Percentiles rank a stretch among this genome's conserved stretches.
phyloP scores from a whole-genome alignment of 2,329 filamentous ascomycete genomes.

The Leptodontidium sp. region DNA sequence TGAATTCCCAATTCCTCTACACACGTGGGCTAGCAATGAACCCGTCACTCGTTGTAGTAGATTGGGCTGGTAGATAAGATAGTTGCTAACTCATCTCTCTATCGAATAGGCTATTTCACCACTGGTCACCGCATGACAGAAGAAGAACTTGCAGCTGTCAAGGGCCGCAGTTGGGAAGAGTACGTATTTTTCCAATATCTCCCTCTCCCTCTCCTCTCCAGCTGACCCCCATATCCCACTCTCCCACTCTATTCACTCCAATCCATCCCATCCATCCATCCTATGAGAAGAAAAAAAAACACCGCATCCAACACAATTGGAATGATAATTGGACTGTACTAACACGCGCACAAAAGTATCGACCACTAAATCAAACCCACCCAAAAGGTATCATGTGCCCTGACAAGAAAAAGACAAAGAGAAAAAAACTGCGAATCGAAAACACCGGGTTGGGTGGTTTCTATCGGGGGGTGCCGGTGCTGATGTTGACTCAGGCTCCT shows the following conservation, averaged over 20 bases:
- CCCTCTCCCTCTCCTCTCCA: background rate
- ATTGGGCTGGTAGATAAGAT: background rate
- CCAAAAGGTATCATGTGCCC: background rate
- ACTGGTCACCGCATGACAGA: conserved; percentile 88
- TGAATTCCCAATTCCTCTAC: conserved; percentile 39
- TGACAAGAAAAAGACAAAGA: background rate
- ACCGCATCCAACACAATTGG: background rate
- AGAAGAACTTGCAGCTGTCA: conserved; percentile 84
- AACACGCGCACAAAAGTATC: conserved; percentile 8
- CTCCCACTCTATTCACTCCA: background rate
- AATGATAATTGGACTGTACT: background rate
- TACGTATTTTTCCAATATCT: conserved; percentile 50
- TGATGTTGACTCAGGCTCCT: no score
- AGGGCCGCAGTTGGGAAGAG: conserved; percentile 92
- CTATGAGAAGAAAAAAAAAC: background rate
- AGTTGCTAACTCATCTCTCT: background rate
- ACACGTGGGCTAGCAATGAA: no score
- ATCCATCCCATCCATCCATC: background rate
- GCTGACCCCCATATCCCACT: background rate
- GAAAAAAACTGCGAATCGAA: no score
- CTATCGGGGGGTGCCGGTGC: no score
- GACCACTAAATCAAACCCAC: conserved; percentile 5
- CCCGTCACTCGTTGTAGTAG: no score
- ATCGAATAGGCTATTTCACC: conserved; percentile 75
- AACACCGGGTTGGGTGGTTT: no score